Conservation (phyloP, 108 stramenopile species). For the Poteriospumella lacustris region DNA sequence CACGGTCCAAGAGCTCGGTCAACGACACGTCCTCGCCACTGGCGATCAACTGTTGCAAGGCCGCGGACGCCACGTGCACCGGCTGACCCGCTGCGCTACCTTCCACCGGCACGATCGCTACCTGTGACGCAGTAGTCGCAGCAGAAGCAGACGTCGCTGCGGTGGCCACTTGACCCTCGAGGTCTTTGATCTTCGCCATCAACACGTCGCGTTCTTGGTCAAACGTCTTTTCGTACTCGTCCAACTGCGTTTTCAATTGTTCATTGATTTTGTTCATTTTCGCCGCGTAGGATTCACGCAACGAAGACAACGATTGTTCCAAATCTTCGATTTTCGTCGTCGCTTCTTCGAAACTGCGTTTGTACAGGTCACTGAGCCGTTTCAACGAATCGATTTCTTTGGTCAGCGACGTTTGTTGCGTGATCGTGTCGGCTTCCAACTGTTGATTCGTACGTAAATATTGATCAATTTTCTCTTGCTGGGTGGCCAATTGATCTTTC, state of each 20-base stretch:
- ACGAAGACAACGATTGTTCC: not conserved
- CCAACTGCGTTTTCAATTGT: not conserved
- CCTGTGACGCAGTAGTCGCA: too few species aligned
- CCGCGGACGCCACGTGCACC: too few species aligned
- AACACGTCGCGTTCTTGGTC: not conserved
- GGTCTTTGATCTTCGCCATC: not conserved
- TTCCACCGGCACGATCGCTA: too few species aligned
- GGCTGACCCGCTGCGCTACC: too few species aligned
- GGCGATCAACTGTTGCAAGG: too few species aligned
- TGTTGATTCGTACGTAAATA: not conserved
- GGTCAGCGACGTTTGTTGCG: not conserved
- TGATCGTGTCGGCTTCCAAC: not conserved
- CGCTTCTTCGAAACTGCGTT: constrained; percentile 13
- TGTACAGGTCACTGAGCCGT: not conserved
- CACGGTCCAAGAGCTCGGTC: constrained; percentile 13
- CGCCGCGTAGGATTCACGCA: not conserved
- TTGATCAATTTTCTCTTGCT: constrained; percentile 10
- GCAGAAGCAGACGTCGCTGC: too few species aligned
- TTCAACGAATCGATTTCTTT: constrained; percentile 1
- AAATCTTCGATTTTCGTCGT: not conserved
- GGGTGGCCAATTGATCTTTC: not conserved
- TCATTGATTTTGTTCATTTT: not conserved
- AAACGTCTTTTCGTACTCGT: not conserved
- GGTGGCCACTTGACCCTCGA: not conserved
- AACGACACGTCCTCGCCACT: not conserved